A percentile compares a stretch with the other conserved stretches of the same genome.
Conservation (phyloP, 305 asterid species). For the Fraxinus floribunda region DNA sequence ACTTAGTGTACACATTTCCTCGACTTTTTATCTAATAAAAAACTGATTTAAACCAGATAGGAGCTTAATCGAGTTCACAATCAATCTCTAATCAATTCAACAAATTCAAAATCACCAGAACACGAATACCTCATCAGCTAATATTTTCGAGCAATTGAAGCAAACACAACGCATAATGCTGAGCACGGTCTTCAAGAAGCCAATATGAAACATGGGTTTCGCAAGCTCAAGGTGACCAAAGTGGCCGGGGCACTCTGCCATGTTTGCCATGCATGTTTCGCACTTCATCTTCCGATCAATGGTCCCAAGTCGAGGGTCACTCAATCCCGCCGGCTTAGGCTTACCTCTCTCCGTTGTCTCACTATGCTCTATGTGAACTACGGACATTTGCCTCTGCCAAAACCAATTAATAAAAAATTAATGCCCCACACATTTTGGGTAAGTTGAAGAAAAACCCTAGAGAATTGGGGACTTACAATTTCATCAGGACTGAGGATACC, state of each 20-base stretch:
- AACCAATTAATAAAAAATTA: background rate
- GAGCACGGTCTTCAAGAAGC: constrained; percentile 86
- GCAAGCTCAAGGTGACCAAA: constrained; percentile 99
- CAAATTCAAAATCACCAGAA: constrained; percentile 13
- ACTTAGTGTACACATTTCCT: background rate
- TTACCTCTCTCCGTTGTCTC: constrained; percentile 96
- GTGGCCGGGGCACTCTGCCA: constrained; percentile 99
- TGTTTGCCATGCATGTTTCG: constrained; percentile 94
- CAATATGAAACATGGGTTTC: constrained; percentile 96
- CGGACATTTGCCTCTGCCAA: constrained; percentile 94
- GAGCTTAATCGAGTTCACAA: background rate
- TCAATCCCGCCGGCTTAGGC: constrained; percentile 86
- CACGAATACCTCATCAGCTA: constrained; percentile 79
- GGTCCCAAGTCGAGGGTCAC: constrained; percentile 88
- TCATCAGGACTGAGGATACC: constrained; percentile 94
- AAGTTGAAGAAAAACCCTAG: background rate
- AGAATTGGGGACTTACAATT: constrained; percentile 50
- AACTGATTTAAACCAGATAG: background rate
- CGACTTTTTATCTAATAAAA: background rate
- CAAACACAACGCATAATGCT: constrained; percentile 84
- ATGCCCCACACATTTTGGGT: background rate
- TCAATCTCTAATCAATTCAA: background rate
- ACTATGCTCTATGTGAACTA: constrained; percentile 90
- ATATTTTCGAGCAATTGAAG: constrained; percentile 92
- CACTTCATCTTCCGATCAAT: constrained; percentile 94